These are phyloP conservation scores for Casaregolazyma suthepensis DNA, from an alignment of 1,139 yeast species.

Conservation along the genomic window DNA sequence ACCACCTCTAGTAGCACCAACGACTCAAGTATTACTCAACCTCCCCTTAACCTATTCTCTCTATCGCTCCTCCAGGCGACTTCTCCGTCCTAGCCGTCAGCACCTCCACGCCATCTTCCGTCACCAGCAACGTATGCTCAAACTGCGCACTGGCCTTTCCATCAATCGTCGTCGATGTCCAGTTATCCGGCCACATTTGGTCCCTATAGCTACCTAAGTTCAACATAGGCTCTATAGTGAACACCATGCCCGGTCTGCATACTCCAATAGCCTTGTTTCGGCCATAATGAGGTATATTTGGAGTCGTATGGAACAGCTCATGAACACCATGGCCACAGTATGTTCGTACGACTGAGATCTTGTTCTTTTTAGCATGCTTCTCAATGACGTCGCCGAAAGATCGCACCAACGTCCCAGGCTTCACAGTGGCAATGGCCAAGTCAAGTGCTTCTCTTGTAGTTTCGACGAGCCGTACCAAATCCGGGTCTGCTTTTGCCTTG, in stretches of 20 bases:
- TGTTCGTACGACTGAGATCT: slow-evolving; percentile 81
- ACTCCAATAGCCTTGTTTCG: slow-evolving; percentile 90
- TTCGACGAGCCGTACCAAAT: slow-evolving; percentile 81
- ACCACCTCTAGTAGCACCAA: too few relatives aligned
- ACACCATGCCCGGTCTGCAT: slow-evolving; percentile 93
- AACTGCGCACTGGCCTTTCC: slow-evolving; percentile 91
- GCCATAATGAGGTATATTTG: slow-evolving; percentile 89
- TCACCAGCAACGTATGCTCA: slow-evolving; percentile 83
- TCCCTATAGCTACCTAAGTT: slow-evolving; percentile 82
- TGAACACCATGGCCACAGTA: slow-evolving; percentile 96
- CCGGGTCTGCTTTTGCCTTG: slow-evolving; percentile 67
- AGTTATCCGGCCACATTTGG: slow-evolving; percentile 92
- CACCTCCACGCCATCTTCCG: slow-evolving; percentile 91
- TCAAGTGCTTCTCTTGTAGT: slow-evolving; percentile 89
- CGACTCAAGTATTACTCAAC: too few relatives aligned
- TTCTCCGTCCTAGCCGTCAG: slow-evolving; percentile 71
- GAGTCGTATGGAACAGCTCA: slow-evolving; percentile 82
- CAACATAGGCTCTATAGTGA: slow-evolving; percentile 98
- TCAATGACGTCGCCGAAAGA: slow-evolving; percentile 86
- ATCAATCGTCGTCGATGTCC: slow-evolving; percentile 91
- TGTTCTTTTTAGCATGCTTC: slow-evolving; percentile 71
- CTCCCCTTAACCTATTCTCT: slow-evolving; percentile 44
- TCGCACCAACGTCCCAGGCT: slow-evolving; percentile 90
- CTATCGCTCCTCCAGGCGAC: slow-evolving; percentile 85
- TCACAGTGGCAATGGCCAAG: slow-evolving; percentile 72